Base-by-base conservation (phyloP, 73 alveolate genomes). In the Paramecium caudatum region DNA sequence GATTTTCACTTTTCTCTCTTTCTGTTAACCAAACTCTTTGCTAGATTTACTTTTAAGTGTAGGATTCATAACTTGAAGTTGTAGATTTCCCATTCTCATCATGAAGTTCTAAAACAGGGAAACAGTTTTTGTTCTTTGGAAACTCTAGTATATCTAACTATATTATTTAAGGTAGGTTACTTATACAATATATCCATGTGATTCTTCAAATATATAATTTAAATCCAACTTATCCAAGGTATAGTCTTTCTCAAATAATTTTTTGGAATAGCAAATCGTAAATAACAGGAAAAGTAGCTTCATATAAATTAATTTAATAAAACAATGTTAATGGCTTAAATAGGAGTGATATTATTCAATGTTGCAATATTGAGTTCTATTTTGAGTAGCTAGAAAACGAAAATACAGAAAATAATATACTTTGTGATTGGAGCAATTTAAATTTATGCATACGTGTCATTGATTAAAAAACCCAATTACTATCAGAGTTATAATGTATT, bases 61-160 rank as follows among this genome's bases (percentile, higher is more conserved):
- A 55, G 30, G 80, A 19, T 23, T 55, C 80, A 6, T 55, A 55
- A 55, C 43, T 55, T 23, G 80, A 55, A 55, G 80, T 55, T 55
- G 23, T 27, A 5, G 30, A 27, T 55, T 37, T 23, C 13, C 12
- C 12, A 10, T 55, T 55, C 16, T 55, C 1, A 55, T 55, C 43
- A 55, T 27, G 21, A 27, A 55, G 8, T 16, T 55, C 80, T 10
- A 55, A 10, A 2, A 9, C 16, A 23, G 80, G 80, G 7, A 55
- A 55, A 23, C 37, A 55, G 30, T 55, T 55, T 55, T 55, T 55
- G 80, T 55, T 55, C 7, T 27, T 37, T 55, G 80, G 80, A 55
- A 55, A 55, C 80, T 55, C 46, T 27, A 23, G 4, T 10, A 55
- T 55, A 27, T 55, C 80, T 10, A 55, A 55, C 80, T 55, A 55